Percentiles rank a stretch among this genome's conserved stretches.
These are phyloP conservation scores for Harringtonia lauricola DNA, from an alignment of 2,329 filamentous ascomycete species.

Conservation along the genomic window DNA sequence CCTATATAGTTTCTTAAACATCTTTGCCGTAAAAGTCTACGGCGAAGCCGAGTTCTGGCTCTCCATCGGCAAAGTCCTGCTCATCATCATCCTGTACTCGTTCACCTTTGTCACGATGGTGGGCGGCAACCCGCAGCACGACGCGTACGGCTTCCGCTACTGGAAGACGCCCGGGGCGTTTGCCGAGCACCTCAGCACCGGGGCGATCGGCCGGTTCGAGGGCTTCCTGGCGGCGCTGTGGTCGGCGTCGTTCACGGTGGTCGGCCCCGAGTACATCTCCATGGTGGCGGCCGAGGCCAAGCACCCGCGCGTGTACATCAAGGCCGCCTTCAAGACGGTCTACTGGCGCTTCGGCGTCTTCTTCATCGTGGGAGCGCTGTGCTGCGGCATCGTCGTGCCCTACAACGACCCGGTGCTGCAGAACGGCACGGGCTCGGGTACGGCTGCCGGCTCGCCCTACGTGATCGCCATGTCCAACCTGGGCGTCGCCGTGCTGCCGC, in stretches of 20 bases:
- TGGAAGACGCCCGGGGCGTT: conserved; percentile 27
- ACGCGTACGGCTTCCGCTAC: conserved; percentile 8
- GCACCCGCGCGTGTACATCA: conserved; percentile 11
- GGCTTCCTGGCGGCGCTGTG: conserved; percentile 32
- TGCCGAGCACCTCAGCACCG: conserved; percentile 27
- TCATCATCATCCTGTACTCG: conserved; percentile 37
- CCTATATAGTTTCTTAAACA: not conserved
- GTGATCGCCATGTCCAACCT: conserved; percentile 66
- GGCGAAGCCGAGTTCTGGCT: conserved; percentile 11
- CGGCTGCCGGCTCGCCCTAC: conserved; percentile 41
- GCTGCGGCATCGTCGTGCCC: conserved; percentile 17
- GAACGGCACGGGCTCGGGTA: conserved; percentile 21
- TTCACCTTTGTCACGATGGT: conserved; percentile 35
- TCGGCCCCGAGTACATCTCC: conserved; percentile 41
- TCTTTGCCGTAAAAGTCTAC: conserved; percentile 9
- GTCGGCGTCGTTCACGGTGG: conserved; percentile 21
- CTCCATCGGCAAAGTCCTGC: conserved; percentile 30
- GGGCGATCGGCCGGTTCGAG: conserved; percentile 27
- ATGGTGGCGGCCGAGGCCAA: conserved; percentile 12
- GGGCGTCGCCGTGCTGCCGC: conserved; percentile 54
- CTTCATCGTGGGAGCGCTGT: conserved; percentile 19
- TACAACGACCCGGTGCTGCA: conserved; percentile 14
- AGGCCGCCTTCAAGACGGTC: conserved; percentile 12
- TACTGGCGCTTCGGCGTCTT: conserved; percentile 21
- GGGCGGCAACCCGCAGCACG: conserved; percentile 19